phyloP scores from a whole-genome alignment of 148 eudicot species.

The Diospyros kaki region DNA sequence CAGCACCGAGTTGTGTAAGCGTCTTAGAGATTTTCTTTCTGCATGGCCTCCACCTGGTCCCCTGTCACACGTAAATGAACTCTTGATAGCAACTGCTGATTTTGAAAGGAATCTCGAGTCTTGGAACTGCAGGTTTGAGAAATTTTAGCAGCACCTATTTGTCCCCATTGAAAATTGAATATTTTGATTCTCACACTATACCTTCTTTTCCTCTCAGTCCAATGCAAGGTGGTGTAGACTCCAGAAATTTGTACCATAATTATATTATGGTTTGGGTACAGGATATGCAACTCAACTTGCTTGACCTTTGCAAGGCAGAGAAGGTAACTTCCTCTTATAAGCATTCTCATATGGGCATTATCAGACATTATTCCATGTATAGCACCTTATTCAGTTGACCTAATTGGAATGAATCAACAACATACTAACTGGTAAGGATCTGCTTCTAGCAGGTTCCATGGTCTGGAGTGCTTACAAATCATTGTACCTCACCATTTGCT shows the following conservation, averaged over 20 bases:
- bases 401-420: neutral
- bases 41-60: slow-evolving; percentile 85
- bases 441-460: slow-evolving; percentile 53
- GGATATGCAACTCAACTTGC: slow-evolving; percentile 68
- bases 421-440: neutral
- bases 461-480: slow-evolving; percentile 69
- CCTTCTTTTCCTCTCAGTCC: slow-evolving; percentile 33
- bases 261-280: slow-evolving; percentile 88
- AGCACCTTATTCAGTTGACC: neutral
- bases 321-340: slow-evolving; percentile 42
- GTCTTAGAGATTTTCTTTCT: slow-evolving; percentile 66
- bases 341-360: neutral
- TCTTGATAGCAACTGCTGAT: slow-evolving; percentile 66
- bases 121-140: slow-evolving; percentile 75
- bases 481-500: slow-evolving; percentile 80
- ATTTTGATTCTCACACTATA: slow-evolving; percentile 11
- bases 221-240: slow-evolving; percentile 69
- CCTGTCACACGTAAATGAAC: slow-evolving; percentile 71
- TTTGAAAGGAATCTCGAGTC: slow-evolving; percentile 71
- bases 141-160: neutral
- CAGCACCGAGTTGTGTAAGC: slow-evolving; percentile 60
- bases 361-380: too few relatives aligned
- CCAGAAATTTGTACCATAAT: slow-evolving; percentile 54
- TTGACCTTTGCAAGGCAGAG: slow-evolving; percentile 79
- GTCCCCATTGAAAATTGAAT: slow-evolving; percentile 1